Base-by-base conservation (phyloP, 1,139 yeast species). In the Arxiozyma slooffiae region DNA sequence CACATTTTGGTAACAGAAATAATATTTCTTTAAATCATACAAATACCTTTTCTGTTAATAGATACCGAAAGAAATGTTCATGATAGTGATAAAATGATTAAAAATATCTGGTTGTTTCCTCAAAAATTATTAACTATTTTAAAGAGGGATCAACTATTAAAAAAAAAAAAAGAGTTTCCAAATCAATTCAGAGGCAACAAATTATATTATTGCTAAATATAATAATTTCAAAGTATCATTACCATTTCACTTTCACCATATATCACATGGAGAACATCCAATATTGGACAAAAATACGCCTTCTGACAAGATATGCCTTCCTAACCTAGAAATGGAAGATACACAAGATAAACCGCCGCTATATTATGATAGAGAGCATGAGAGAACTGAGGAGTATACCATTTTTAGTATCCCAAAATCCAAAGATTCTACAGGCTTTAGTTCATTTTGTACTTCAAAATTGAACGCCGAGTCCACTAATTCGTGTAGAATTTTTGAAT, bases 1-100 rank as follows among this genome's bases (percentile, higher is more conserved):
- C 71, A 1, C 48, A 60, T 7, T 48, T 69, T 26, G 54, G 57
- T 24, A 64, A 61, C 47, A 62, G 61, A 47, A 60, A 61, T 42
- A 67, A 62, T 22, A 63, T 69, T 17, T 63, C 61, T 23, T 55
- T 68, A 18, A 34, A 39, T 14, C 21, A 34, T n/a, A 34, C 18
- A 18, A 20, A 9, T 9, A 16, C 34, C 6, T 30, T 20, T 34
- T 18, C 22, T 7, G 17, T 20, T 20, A 41, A 34, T 20, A 22
- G 45, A 42, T 7, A 30, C 4, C 2, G n/a, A 11, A 6, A 30
- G n/a, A 6, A 30, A 3, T 30, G 36, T 4, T 30, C 36, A 30
- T 14, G 36, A 30, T 30, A n/a, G 14, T 30, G 14, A 30, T 30
- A 30, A 16, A 30, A 30, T 11, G 24, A 17, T 26, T 20, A 18